Conservation (phyloP, 2,329 filamentous ascomycete species). For the Colletotrichum trifolii region DNA sequence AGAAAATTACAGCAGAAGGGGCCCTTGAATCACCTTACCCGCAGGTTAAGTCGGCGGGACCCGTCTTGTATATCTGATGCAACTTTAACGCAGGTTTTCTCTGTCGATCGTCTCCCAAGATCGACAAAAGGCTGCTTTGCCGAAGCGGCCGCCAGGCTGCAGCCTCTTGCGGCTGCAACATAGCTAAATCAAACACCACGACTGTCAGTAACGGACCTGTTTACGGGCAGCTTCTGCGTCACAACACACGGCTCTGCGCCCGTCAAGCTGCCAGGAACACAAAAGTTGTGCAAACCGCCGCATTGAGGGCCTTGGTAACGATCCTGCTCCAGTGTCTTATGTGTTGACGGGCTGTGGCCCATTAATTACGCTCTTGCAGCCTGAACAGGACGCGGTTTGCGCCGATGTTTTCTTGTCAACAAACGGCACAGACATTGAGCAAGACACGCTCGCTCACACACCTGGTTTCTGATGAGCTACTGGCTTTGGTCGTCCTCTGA, state of each 20-base stretch:
- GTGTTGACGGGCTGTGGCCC: no score
- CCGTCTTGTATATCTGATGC: no score
- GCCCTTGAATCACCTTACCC: neutral
- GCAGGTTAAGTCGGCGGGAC: no score
- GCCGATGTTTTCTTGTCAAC: no score
- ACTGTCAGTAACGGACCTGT: slow-evolving; percentile 5
- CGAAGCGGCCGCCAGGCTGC: slow-evolving; percentile 14
- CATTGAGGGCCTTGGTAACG: neutral
- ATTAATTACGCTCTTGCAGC: no score
- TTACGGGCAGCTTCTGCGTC: neutral
- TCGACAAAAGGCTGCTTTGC: slow-evolving; percentile 18
- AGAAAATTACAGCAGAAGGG: neutral
- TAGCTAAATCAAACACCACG: slow-evolving; percentile 25
- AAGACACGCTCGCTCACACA: no score
- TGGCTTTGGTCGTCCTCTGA: no score
- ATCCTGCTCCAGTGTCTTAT: no score
- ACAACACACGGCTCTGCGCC: neutral
- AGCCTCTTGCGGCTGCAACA: slow-evolving; percentile 26
- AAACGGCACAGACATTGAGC: no score
- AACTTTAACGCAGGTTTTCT: slow-evolving; percentile 5
- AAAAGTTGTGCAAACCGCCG: neutral
- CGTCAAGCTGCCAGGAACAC: neutral
- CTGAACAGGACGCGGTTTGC: neutral
- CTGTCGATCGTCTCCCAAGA: slow-evolving; percentile 21
- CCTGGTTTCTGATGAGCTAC: no score